Evolutionary conservation across 352 stramenopile genomes (phyloP), one percentile per base, ranked within the genome.

Genomic region (Chrysophaeum taylorii): DNA sequence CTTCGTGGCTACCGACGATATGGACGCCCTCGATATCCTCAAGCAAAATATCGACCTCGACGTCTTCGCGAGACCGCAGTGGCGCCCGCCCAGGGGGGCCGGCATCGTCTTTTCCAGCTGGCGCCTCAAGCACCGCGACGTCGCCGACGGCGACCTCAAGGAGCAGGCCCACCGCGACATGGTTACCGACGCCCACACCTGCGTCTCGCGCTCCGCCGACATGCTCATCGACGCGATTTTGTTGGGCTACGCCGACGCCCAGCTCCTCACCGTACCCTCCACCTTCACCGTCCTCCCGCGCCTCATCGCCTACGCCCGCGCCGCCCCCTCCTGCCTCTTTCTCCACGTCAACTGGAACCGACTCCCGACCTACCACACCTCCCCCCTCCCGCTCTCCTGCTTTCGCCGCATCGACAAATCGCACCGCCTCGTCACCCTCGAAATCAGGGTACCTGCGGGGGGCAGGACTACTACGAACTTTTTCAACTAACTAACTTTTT

Each of bases 41-140:
- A 5, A 25, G 25, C 25, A 60, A 25, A 18, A 60, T 21, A 60
- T 25, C 18, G 25, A 60, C 18, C 48, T 60, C 48, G 48, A 60
- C 48, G 48, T 60, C 48, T 60, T 60, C 48, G 48, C 48, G 48
- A 18, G 48, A 12, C 12, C 12, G 21, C 39, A 45, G 39, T 60
- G 48, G 48, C 48, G 48, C 18, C 48, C 48, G 25, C 48, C 48
- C 18, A 9, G 18, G 18, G 48, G 48, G 18, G 48, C 48, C 5
- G 48, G 48, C 48, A 60, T 60, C 48, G 48, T 60, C 5, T 60
- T 60, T 60, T 60, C 48, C 18, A 60, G 48, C 25, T 60, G 48
- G 48, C 48, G 48, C 48, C 9, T 31, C 18, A 60, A 60, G 48
- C n/a, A n/a, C n/a, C n/a, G n/a, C n/a, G 48, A 60, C 5, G 18